Base-by-base conservation (phyloP, 2,329 filamentous ascomycete species). In the Pseudopithomyces chartarum region DNA sequence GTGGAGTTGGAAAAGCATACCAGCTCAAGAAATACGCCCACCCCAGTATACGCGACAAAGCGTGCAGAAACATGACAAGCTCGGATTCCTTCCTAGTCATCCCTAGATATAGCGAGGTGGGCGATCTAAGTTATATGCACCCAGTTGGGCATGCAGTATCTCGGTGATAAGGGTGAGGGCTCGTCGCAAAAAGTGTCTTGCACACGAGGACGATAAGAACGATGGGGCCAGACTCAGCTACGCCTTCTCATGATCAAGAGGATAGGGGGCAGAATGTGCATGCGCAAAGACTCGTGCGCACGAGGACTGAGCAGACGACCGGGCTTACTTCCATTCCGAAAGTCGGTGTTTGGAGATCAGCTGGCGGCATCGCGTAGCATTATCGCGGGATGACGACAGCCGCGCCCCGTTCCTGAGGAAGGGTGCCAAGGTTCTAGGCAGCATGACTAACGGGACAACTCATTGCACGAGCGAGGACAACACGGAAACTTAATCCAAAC, bases 21-120 rank as follows among this genome's bases (percentile, higher is more conserved):
- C 74, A 76, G 55, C 60, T 63, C 20, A 77, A 55, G 53, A 77
- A 73, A 56, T 76, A 76, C 6, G 61, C 51, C 73, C 73, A 76
- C 11, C 74, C 74, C 13, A 77, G 44, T 3, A 77, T 58, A 19
- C 73, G 62, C 13, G 73, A 76, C 39, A 73, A 53, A 2, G 69
- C 73, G 47, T 61, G 65, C 13, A 72, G 70, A 54, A 76, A 73
- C 34, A 65, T 56, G 15, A 70, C 62, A 26, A 67, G 42, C 49
- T 69, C 69, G 11, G 63, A 55, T 2, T 65, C 64, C 8, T 60
- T 55, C 13, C 65, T 63, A 6, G 61, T 55, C 64, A 65, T 68
- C 47, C 53, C 38, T 53, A 50, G 38, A 20, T 32, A 47, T 17
- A n/a, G 47, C 15, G 22, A 38, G 11, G 15, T 15, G 26, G 47